phyloP scores from a whole-genome alignment of 2,329 filamentous ascomycete species.

The Fusarium mundagurra region DNA sequence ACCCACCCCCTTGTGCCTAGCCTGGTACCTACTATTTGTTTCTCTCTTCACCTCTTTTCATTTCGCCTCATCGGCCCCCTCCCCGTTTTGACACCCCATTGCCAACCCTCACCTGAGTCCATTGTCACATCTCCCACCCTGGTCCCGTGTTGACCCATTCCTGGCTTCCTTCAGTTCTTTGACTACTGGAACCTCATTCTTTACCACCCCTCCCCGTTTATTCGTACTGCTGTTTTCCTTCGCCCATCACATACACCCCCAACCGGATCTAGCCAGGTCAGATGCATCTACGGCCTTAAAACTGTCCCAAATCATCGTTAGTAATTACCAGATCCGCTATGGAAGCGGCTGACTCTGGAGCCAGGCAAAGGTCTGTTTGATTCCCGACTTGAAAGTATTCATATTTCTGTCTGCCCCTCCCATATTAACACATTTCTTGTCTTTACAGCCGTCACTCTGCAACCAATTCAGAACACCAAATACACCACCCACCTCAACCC shows the following conservation, averaged over 20 bases:
- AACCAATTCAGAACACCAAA: slow-evolving; percentile 35
- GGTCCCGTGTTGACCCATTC: slow-evolving; percentile 44
- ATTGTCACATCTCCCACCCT: slow-evolving; percentile 42
- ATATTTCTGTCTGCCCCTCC: slow-evolving; percentile 39
- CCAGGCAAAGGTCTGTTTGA: slow-evolving; percentile 51
- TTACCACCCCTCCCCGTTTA: slow-evolving; percentile 36
- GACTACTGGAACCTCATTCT: slow-evolving; percentile 34
- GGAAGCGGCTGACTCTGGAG: slow-evolving; percentile 52
- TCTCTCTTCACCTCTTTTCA: slow-evolving; percentile 37
- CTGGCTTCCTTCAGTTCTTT: slow-evolving; percentile 39
- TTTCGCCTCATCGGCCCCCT: slow-evolving; percentile 40
- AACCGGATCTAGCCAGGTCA: slow-evolving; percentile 48
- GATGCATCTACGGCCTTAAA: slow-evolving; percentile 51
- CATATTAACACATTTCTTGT: slow-evolving; percentile 42
- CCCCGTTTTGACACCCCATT: slow-evolving; percentile 37
- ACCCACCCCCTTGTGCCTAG: slow-evolving; percentile 38
- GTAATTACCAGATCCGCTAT: slow-evolving; percentile 52
- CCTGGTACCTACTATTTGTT: slow-evolving; percentile 39
- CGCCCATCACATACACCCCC: slow-evolving; percentile 36
- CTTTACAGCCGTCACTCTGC: slow-evolving; percentile 41
- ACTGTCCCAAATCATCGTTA: slow-evolving; percentile 49
- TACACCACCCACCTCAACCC: slow-evolving; percentile 38
- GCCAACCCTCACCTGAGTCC: slow-evolving; percentile 43
- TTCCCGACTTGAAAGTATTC: slow-evolving; percentile 39
- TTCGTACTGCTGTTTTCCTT: slow-evolving; percentile 28